phyloP scores from a whole-genome alignment of 106 monocot species.

The Dactylorhiza incarnata region DNA sequence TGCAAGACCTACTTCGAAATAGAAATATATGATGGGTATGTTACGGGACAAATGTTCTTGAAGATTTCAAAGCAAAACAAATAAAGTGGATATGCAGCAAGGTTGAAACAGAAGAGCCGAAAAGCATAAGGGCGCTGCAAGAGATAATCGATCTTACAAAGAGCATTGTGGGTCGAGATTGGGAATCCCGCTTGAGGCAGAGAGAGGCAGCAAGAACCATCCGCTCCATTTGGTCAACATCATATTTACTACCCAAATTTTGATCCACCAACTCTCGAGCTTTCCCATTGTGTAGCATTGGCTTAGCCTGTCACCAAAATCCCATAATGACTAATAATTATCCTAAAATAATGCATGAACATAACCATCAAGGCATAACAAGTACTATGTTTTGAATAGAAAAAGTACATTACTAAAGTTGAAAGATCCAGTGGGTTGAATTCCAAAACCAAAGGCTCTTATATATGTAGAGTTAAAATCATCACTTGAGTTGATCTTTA shows the following conservation, averaged over 20 bases:
- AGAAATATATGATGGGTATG: background rate
- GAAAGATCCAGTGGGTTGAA: too few relatives aligned
- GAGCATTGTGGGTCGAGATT: conserved; percentile 56
- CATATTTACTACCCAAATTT: conserved; percentile 38
- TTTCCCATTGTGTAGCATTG: conserved; percentile 54
- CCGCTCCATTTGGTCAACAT: conserved; percentile 48
- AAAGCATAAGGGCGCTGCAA: background rate
- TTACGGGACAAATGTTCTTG: background rate
- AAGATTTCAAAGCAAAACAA: background rate
- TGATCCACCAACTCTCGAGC: conserved; percentile 52
- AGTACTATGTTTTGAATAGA: too few relatives aligned
- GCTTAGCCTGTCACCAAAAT: conserved; percentile 54
- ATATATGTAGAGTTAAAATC: background rate
- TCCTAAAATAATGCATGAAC: too few relatives aligned
- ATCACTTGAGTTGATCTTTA: background rate
- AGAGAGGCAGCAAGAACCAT: conserved; percentile 75
- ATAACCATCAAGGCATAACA: too few relatives aligned
- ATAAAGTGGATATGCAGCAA: background rate
- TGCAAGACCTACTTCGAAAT: conserved; percentile 42
- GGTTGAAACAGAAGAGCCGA: background rate
- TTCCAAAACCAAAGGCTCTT: background rate
- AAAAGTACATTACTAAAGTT: too few relatives aligned
- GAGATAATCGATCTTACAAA: conserved; percentile 34
- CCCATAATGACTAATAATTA: background rate
- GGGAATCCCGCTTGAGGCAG: conserved; percentile 55